Evolutionary conservation across 2,329 filamentous ascomycete genomes (phyloP), one percentile per base, ranked within the genome.

Genomic region (Gliomastix tumulicola): DNA sequence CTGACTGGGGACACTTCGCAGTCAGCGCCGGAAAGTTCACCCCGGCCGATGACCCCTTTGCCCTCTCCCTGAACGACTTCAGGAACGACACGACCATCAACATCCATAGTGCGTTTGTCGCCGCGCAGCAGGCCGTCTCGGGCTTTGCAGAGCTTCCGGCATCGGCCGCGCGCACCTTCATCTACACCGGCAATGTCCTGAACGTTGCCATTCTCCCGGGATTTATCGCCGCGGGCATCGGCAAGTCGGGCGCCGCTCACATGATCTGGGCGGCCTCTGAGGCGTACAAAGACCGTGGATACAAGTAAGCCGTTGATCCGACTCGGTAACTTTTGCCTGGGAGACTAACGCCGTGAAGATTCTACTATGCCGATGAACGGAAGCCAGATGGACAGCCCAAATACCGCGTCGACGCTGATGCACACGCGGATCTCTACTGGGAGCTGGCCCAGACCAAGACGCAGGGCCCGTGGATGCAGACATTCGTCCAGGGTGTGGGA

Each of bases 351-450:
- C 2, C 9, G 30, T 39, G 7, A 41, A 72, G 69, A 30, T 75
- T 74, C 44, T 72, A 74, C 43, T 75, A 67, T 38, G 64, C 53
- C 4, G 69, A 75, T 35, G 65, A 76, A 45, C 56, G 69, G 10
- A 62, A 59, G 12, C 38, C 51, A 0, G 58, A 69, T 34, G 69
- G 69, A 0, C 35, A 47, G 3, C 27, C 52, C 1, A 48, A 41
- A 18, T 56, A 45, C n/a, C 36, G 38, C 0, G 49, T 70, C 15
- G 50, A 58, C 32, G 67, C 65, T 3, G 49, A 59, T 6, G 63
- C 64, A 1, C 62, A 68, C 47, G 65, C 44, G 2, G 50, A 62
- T 3, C 44, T 61, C 19, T 72, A 60, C 43, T 46, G 47, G 21
- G 48, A 62, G 32, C 51, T 74, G 6, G 58, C 65, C 1, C 53